These are phyloP conservation scores for Apiotrichum akiyoshidainum DNA, from an alignment of 1,284 basidiomycete species.

Conservation along the genomic window DNA sequence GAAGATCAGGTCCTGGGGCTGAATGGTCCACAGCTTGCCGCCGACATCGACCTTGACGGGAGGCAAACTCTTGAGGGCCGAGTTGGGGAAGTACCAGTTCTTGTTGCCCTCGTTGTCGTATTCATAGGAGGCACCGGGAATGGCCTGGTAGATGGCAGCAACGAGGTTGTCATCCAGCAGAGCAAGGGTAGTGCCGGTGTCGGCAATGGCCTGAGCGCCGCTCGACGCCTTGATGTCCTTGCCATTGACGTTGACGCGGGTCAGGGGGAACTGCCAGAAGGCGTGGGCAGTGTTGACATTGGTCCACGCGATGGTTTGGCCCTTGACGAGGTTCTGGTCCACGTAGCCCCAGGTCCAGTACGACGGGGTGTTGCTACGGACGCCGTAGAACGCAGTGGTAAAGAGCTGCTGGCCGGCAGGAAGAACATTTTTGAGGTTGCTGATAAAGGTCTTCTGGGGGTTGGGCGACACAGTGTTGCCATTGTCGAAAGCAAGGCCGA, in stretches of 20 bases:
- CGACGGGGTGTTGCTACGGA: background rate
- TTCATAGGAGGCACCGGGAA: constrained; percentile 59
- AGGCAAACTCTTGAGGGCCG: constrained; percentile 1
- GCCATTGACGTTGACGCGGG: constrained; percentile 18
- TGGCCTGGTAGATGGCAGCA: constrained; percentile 70
- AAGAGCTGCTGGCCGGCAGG: constrained; percentile 9
- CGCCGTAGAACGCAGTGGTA: constrained; percentile 7
- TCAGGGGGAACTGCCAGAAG: constrained; percentile 9
- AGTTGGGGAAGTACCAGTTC: constrained; percentile 1
- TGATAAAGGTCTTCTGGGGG: constrained; percentile 5
- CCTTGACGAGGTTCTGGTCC: constrained; percentile 12
- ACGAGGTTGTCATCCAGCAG: constrained; percentile 63
- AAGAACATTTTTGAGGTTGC: constrained; percentile 10
- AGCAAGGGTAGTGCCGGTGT: constrained; percentile 78
- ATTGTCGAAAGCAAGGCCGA: constrained; percentile 49
- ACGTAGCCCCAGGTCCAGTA: constrained; percentile 14
- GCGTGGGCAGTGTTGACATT: constrained; percentile 8
- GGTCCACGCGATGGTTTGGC: constrained; percentile 8
- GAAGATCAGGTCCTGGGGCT: constrained; percentile 9
- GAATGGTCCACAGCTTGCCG: constrained; percentile 11
- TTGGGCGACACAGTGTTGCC: constrained; percentile 13
- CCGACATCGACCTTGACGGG: constrained; percentile 8
- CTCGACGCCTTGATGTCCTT: background rate
- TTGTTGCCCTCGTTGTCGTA: background rate
- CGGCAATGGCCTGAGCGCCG: constrained; percentile 43